Evolutionary conservation across 176 grass and related monocot species (phyloP).

Genomic region (Triticum monococcum): DNA sequence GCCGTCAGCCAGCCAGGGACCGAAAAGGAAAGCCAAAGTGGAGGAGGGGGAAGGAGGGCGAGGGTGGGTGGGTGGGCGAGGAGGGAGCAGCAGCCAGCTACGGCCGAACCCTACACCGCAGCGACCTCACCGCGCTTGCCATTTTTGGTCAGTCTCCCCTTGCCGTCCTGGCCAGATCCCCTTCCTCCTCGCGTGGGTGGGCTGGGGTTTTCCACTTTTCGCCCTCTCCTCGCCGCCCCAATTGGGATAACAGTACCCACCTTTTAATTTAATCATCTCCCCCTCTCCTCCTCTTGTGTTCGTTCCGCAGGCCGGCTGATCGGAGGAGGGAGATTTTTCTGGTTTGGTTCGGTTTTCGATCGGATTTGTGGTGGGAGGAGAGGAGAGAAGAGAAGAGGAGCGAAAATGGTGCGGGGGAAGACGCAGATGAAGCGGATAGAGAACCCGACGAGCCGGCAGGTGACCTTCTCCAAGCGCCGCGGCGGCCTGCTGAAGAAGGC

Average conservation of each 20-base stretch:
- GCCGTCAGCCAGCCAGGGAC: conserved; percentile 2
- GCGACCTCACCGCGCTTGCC: conserved; percentile 29
- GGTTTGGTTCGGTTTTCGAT: neutral
- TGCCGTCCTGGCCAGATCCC: conserved; percentile 45
- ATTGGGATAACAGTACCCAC: conserved; percentile 21
- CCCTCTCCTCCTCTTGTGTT: neutral
- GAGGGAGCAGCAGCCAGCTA: neutral
- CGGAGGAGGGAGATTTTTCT: neutral
- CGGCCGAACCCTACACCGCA: conserved; percentile 41
- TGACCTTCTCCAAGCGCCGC: conserved; percentile 93
- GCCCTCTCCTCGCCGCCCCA: conserved; percentile 15
- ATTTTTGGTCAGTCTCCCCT: conserved; percentile 45
- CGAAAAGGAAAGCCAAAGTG: conserved; percentile 54
- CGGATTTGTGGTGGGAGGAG: neutral
- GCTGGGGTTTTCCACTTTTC: conserved; percentile 36
- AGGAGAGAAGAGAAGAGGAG: neutral
- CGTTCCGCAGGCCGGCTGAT: conserved; percentile 1
- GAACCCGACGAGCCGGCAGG: conserved; percentile 71
- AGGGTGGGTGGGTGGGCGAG: neutral
- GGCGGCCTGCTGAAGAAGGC: conserved; percentile 93
- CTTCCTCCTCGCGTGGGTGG: neutral
- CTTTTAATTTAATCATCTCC: neutral
- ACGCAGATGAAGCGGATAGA: conserved; percentile 84
- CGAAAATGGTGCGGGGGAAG: conserved; percentile 79
- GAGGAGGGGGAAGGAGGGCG: neutral